A percentile compares a stretch with the other conserved stretches of the same genome.
Evolutionary conservation across 2,329 filamentous ascomycete species (phyloP).

Genomic region (Bipolaris zeicola): DNA sequence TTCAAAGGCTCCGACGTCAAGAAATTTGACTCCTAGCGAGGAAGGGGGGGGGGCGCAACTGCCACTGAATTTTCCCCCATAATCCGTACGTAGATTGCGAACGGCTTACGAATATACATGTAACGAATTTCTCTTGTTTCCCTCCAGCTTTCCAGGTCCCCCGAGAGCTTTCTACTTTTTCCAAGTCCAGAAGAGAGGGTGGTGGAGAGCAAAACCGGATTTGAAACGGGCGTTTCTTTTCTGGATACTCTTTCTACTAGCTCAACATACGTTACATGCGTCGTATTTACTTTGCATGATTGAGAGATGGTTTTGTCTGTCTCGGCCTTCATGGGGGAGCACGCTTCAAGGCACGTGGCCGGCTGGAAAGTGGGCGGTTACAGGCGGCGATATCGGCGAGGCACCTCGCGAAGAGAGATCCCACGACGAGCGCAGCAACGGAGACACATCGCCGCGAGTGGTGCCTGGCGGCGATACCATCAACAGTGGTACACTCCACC

Average conservation of each 20-base stretch:
- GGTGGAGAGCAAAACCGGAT: no score
- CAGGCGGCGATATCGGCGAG: slow-evolving; percentile 15
- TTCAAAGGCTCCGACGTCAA: no score
- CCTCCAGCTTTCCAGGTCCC: no score
- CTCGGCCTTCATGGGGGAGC: background rate
- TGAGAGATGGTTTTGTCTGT: background rate
- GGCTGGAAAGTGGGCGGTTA: slow-evolving; percentile 13
- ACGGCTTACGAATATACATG: background rate
- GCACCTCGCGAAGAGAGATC: background rate
- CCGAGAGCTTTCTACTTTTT: no score
- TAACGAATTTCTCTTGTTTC: background rate
- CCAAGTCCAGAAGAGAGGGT: background rate
- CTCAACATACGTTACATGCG: no score
- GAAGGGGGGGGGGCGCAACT: no score
- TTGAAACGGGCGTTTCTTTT: no score
- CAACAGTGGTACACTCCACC: slow-evolving; percentile 5
- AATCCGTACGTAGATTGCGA: background rate
- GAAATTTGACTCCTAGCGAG: slow-evolving; percentile 1
- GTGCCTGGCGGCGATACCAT: slow-evolving; percentile 11
- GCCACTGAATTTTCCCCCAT: background rate
- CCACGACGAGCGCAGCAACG: slow-evolving; percentile 14
- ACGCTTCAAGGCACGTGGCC: background rate
- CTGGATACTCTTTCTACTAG: no score
- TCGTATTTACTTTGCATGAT: no score
- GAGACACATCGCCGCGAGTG: slow-evolving; percentile 13